Base-by-base conservation (phyloP, 2,329 filamentous ascomycete genomes). In the Fusarium citri region DNA sequence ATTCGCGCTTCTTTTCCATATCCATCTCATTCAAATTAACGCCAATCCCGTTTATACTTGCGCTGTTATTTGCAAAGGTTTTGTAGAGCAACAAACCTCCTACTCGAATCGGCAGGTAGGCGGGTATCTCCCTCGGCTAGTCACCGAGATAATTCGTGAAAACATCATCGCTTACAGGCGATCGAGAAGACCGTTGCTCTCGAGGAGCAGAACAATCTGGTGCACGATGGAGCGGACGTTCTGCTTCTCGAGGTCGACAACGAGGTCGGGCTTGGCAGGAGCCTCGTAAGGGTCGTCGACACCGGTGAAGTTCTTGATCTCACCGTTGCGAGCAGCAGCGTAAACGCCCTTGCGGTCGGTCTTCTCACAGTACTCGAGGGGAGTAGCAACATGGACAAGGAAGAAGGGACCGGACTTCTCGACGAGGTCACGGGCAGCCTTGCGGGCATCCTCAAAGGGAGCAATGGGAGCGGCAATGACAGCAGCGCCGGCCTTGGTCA, bases 271-370 rank as follows among this genome's bases (percentile, higher is more conserved):
- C 83, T 95, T 94, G 72, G 83, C 76, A 12, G 96, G 96, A 23
- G 82, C 79, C 89, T 99, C 96, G 79, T 99, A 99, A 50, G 96
- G 94, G 84, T 98, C 95, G 79, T 98, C 95, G 60, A 99, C 94
- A 76, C 96, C 96, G 10, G 96, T 99, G 88, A 99, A 99, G 71
- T 94, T 94, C 89, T 94, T 96, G 83, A 99, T 97, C 85, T 97
- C 92, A 62, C 96, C 96, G 22, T 86, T 87, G 68, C 96, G 89
- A 42, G 96, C 96, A 79, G 89, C 88, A 72, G 87, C 87, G 83
- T 98, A 99, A 78, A 97, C 91, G 64, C 96, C 96, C 66, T 92
- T 88, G 86, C 94, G 94, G 83, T 99, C 96, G 30, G 94, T 98
- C 89, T 93, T 93, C 88, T 99, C 96, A 79, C 91, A 93, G 84